Conservation (phyloP, 192 early-diverging fungal species). For the Linnemannia hyalina region DNA sequence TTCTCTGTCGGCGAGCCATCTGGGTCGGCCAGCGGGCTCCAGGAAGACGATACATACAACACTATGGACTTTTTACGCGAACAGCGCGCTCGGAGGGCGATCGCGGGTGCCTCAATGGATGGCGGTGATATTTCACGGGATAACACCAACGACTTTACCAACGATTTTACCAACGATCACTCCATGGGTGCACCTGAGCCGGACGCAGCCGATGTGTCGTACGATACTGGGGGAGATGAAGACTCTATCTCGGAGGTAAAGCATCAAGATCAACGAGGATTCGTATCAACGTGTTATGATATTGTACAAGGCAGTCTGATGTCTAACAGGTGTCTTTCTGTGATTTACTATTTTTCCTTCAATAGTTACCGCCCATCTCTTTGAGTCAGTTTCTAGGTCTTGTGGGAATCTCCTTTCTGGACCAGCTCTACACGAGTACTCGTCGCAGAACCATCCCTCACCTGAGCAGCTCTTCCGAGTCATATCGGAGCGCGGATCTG, state of each 20-base stretch:
- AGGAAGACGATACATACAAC: neutral
- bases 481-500: conserved; percentile 33
- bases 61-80: neutral
- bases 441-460: conserved; percentile 40
- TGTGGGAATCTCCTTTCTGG: conserved; percentile 46
- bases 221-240: conserved; percentile 2
- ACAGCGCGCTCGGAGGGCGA: neutral
- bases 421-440: conserved; percentile 41
- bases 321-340: no score
- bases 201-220: neutral
- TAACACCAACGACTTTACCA: neutral
- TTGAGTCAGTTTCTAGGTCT: conserved; percentile 39
- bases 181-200: neutral
- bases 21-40: neutral
- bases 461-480: neutral
- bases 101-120: neutral
- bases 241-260: conserved; percentile 25
- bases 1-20: conserved; percentile 32
- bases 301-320: neutral
- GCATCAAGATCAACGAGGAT: neutral
- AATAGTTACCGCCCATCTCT: conserved; percentile 40
- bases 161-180: neutral
- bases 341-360: neutral
- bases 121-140: neutral
- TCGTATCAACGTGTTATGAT: neutral